Base-by-base conservation (phyloP, 78 protist genomes). In the Dictyostelium citrinum region DNA sequence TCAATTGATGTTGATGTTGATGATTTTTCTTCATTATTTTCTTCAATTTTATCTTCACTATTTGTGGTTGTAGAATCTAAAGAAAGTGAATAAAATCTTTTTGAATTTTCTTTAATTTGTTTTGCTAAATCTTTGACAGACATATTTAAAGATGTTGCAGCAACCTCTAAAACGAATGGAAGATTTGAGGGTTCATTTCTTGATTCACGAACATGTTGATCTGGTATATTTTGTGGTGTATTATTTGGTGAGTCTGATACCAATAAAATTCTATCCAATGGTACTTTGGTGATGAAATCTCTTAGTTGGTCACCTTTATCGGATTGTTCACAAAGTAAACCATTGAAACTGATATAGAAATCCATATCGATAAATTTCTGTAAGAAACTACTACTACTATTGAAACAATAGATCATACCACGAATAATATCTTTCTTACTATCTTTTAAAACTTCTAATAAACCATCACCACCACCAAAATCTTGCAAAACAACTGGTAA, bases 171-270 rank as follows among this genome's bases (percentile, higher is more conserved):
- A 17, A 74, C 67, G 74, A 74, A 84, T 2, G 55, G 27, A 24
- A 84, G 74, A 74, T 84, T 84, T 10, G 91, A 84, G 9, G 91
- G 91, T 84, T 84, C 91, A 72, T 84, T 84, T 35, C 82, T 49
- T 51, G 20, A 17, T 37, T 45, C 31, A 20, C 82, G 12, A 51
- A 84, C 58, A 39, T 74, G 74, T 51, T 43, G 24, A 37, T 84
- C 91, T 4, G 91, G 82, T 20, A 84, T 84, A 45, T 45, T 84
- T 70, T 84, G 91, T 74, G 91, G 91, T 24, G 91, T 84, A 35
- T 71, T 37, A 55, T 84, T 84, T 33, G 91, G 91, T 11, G 83
- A 74, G 24, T 84, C 91, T n/a, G 91, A 71, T 10, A 84, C n/a
- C 4, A 84, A 35, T 14, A 84, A 10, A 29, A 84, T 31, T 33